Evolutionary conservation across 331 rosid genomes (phyloP).

Genomic region (Acacia concinna): DNA sequence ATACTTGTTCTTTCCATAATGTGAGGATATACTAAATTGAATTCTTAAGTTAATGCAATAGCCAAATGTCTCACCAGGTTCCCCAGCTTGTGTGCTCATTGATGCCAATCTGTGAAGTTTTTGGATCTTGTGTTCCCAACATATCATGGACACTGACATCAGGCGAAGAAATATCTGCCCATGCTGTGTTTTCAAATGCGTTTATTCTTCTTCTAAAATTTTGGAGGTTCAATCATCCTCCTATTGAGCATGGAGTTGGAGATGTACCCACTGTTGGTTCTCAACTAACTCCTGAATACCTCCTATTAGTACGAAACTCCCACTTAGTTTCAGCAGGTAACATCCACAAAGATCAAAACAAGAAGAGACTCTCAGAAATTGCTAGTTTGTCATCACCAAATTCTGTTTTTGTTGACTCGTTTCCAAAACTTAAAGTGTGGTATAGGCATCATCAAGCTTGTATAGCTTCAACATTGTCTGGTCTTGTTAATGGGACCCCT

Average conservation of each 20-base stretch:
- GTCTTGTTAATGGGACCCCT: constrained; percentile 78
- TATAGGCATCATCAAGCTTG: constrained; percentile 95
- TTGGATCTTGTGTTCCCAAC: constrained; percentile 76
- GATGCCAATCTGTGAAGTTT: constrained; percentile 94
- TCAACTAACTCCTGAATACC: constrained; percentile 83
- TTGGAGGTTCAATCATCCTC: constrained; percentile 88
- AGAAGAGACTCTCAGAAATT: constrained; percentile 68
- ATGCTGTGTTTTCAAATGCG: constrained; percentile 86
- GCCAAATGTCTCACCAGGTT: constrained; percentile 57
- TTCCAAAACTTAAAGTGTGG: constrained; percentile 89
- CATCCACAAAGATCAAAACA: constrained; percentile 55
- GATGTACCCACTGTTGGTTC: constrained; percentile 71
- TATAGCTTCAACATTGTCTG: constrained; percentile 75
- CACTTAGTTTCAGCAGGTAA: constrained; percentile 62
- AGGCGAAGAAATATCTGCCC: constrained; percentile 85
- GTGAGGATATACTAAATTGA: background rate
- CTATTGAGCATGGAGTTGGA: constrained; percentile 75
- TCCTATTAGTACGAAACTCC: constrained; percentile 76
- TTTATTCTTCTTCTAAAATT: constrained; percentile 84
- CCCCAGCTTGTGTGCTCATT: constrained; percentile 87
- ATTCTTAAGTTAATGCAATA: constrained; percentile 17
- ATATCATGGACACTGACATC: constrained; percentile 60
- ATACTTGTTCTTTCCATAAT: background rate
- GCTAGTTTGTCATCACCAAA: constrained; percentile 36
- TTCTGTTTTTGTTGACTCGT: constrained; percentile 62